Conservation (phyloP, 2,329 filamentous ascomycete genomes). For the Tolypocladium inflatum region DNA sequence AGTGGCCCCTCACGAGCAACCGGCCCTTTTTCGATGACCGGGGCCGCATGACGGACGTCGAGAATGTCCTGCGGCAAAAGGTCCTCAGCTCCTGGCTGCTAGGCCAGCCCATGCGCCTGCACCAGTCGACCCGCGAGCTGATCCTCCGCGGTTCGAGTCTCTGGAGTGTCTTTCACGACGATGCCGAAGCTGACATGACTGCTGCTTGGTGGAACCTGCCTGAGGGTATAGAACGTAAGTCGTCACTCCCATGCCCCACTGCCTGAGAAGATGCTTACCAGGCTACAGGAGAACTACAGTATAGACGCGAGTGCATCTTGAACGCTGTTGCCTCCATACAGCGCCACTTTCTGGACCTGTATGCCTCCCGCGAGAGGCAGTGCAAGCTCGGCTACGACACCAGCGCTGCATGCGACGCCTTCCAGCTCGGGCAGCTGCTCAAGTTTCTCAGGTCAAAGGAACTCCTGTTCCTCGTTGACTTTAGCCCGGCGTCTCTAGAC, state of each 20-base stretch:
- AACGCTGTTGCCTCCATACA: conserved; percentile 62
- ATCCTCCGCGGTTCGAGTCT: conserved; percentile 55
- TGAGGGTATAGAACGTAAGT: conserved; percentile 54
- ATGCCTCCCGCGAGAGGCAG: conserved; percentile 56
- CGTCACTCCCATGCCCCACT: background rate
- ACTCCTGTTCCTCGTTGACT: conserved; percentile 50
- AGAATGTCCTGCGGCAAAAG: conserved; percentile 61
- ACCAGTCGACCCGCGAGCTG: conserved; percentile 53
- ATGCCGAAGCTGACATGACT: conserved; percentile 13
- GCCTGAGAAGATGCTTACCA: background rate
- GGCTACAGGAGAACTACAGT: conserved; percentile 50
- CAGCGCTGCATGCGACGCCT: conserved; percentile 63
- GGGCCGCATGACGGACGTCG: conserved; percentile 33
- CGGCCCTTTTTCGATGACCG: conserved; percentile 25
- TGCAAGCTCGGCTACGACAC: conserved; percentile 69
- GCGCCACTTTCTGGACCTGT: conserved; percentile 56
- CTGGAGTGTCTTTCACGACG: conserved; percentile 37
- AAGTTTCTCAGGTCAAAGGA: conserved; percentile 57
- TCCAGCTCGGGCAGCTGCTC: conserved; percentile 69
- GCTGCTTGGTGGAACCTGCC: conserved; percentile 67
- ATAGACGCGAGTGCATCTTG: conserved; percentile 56
- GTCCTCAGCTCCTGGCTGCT: conserved; percentile 57
- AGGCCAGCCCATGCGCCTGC: conserved; percentile 50
- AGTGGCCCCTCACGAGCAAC: conserved; percentile 40
- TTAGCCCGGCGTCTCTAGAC: conserved; percentile 37